These are phyloP conservation scores for Yamadazyma dushanensis DNA, from an alignment of 1,139 yeast species.

Conservation along the genomic window DNA sequence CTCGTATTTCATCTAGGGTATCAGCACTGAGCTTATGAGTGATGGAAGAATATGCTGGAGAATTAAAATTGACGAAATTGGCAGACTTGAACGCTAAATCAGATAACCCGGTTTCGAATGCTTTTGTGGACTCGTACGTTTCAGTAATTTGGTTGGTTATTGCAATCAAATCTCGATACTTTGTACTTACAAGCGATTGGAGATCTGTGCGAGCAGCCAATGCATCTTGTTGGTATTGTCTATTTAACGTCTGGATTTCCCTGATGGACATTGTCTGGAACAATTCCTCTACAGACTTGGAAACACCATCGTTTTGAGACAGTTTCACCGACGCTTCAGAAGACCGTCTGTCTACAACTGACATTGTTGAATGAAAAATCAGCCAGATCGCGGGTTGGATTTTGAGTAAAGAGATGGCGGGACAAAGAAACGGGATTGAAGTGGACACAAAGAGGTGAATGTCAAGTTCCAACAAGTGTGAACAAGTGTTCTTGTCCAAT, in stretches of 20 bases:
- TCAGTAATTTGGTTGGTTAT: conserved; percentile 68
- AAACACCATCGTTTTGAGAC: neutral
- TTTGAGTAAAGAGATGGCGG: too few species aligned
- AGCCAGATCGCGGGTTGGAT: neutral
- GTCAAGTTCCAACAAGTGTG: too few species aligned
- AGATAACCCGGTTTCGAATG: conserved; percentile 29
- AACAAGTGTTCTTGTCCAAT: too few species aligned
- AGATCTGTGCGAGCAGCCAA: conserved; percentile 39
- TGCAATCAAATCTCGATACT: conserved; percentile 64
- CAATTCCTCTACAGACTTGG: conserved; percentile 33
- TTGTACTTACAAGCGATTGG: conserved; percentile 59
- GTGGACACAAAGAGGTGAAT: too few species aligned
- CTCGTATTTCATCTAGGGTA: conserved; percentile 3
- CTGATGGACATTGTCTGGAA: conserved; percentile 34
- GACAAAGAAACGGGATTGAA: neutral
- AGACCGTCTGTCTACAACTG: neutral
- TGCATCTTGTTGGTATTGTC: conserved; percentile 26
- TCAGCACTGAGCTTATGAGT: neutral
- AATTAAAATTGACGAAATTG: conserved; percentile 28
- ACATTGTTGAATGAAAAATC: neutral
- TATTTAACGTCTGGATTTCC: conserved; percentile 34
- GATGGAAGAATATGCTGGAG: conserved; percentile 7
- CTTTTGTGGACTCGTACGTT: conserved; percentile 45
- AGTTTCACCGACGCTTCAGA: neutral
- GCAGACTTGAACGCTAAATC: conserved; percentile 35